These are phyloP conservation scores for Zymoseptoria brevis DNA, from an alignment of 2,329 filamentous ascomycete genomes.

Conservation along the genomic window DNA sequence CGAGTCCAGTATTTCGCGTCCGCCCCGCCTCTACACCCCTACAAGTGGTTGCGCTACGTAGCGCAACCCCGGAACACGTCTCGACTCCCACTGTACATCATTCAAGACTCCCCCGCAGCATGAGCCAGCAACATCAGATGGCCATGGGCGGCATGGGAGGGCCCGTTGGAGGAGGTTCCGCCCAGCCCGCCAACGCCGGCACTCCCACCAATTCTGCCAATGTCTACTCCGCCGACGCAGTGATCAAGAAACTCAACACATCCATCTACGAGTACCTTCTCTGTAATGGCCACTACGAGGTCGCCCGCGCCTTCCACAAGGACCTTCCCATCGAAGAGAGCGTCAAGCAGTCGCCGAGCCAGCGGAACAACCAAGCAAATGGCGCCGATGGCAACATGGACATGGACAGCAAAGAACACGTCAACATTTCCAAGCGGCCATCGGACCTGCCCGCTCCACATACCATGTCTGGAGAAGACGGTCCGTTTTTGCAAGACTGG, in stretches of 20 bases:
- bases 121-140: conserved; percentile 59
- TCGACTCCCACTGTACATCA: not conserved
- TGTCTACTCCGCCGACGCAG: conserved; percentile 36
- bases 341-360: conserved; percentile 56
- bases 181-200: conserved; percentile 20
- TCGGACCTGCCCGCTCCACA: conserved; percentile 71
- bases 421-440: conserved; percentile 64
- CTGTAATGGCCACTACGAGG: conserved; percentile 74
- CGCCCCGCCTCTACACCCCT: not conserved
- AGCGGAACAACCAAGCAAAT: conserved; percentile 51
- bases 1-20: not conserved
- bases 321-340: conserved; percentile 33
- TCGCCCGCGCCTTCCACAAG: conserved; percentile 65
- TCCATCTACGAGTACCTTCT: conserved; percentile 91
- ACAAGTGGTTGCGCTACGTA: not conserved
- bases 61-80: not conserved
- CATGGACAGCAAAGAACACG: conserved; percentile 64
- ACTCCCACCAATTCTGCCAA: conserved; percentile 22
- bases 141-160: conserved; percentile 48
- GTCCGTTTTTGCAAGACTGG: conserved; percentile 92
- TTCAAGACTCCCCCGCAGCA: conserved; percentile 24
- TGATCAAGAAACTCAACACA: conserved; percentile 60
- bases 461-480: conserved; percentile 58
- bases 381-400: conserved; percentile 65
- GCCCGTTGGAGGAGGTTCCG: conserved; percentile 49